Evolutionary conservation across 352 stramenopile genomes (phyloP), one percentile per base, ranked within the genome.

Genomic region (Phytophthora foliorum): DNA sequence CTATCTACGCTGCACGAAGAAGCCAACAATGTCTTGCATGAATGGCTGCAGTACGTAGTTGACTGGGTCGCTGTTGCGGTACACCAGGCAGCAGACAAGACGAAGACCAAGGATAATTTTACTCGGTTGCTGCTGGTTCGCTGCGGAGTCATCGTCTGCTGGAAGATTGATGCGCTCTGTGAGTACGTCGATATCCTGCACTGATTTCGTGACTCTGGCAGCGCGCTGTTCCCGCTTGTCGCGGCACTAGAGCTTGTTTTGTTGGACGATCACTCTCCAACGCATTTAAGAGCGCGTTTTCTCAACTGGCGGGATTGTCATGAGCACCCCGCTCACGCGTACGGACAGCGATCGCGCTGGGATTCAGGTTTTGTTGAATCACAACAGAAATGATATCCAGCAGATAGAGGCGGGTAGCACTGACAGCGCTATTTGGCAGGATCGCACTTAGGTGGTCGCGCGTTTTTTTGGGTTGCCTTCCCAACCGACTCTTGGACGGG

Each of bases 201-300:
- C 19, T 63, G 42, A 41, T 54, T 63, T 54, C 41, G 42, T 11
- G 54, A 63, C 14, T 4, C 13, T 10, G 55, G 29, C 2, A 50
- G 11, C 9, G 14, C 10, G 14, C 17, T 17, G 4, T 65, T 58
- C 38, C 57, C 46, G 4, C 50, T 46, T 2, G 53, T 52, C 10
- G 46, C 57, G 9, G n/a, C 36, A 4, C 42, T 58, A 9, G 36
- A 34, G 27, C 24, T 24, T 3, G 24, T 57, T 44, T 64, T 45
- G 57, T 6, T 66, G 34, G 6, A 22, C 44, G 48, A n/a, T n/a
- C 17, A 10, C 24, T 34, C 2, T 66, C 57, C 1, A 66, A 53
- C 22, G 48, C 25, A 22, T 46, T 57, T 9, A 66, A 16, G 36
- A 66, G 13, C 57, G 46, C 3, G 57, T 58, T 2, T 66, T 66